Percentiles rank a stretch among this genome's conserved stretches.
These are phyloP conservation scores for Ceratonia siliqua DNA, from an alignment of 306 rosid genomes.

Conservation along the genomic window DNA sequence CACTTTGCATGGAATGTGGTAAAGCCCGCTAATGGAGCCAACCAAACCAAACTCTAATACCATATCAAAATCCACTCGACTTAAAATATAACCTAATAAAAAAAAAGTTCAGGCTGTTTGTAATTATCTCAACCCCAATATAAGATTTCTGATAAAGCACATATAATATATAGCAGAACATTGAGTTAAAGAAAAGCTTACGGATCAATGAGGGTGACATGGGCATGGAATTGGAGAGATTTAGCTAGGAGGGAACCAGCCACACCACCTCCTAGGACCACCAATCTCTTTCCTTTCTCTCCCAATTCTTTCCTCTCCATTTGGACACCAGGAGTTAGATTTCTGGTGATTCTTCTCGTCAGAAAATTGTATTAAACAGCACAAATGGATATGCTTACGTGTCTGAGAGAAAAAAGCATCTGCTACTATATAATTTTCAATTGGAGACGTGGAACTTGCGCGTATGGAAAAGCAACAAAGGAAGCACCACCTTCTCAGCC, in stretches of 20 bases:
- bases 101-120: not conserved
- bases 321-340: not conserved
- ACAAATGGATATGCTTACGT: not conserved
- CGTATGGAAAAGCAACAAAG: too few species aligned
- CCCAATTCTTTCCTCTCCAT: conserved; percentile 23
- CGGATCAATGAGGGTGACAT: conserved; percentile 75
- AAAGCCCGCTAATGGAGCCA: not conserved
- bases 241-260: conserved; percentile 71
- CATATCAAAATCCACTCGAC: not conserved
- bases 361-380: not conserved
- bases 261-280: conserved; percentile 72
- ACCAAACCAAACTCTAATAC: not conserved
- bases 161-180: not conserved
- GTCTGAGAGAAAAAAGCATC: not conserved
- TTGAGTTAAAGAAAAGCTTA: conserved; percentile 19
- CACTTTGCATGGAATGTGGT: not conserved
- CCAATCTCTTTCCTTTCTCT: conserved; percentile 46
- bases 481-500: too few species aligned
- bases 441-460: too few species aligned
- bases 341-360: not conserved
- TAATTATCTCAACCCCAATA: not conserved
- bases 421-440: too few species aligned
- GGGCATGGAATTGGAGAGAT: conserved; percentile 60
- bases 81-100: not conserved
- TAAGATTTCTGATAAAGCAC: not conserved